Evolutionary conservation across 2,329 filamentous ascomycete genomes (phyloP), one percentile per base, ranked within the genome.

Genomic region (Teratosphaeria destructans): DNA sequence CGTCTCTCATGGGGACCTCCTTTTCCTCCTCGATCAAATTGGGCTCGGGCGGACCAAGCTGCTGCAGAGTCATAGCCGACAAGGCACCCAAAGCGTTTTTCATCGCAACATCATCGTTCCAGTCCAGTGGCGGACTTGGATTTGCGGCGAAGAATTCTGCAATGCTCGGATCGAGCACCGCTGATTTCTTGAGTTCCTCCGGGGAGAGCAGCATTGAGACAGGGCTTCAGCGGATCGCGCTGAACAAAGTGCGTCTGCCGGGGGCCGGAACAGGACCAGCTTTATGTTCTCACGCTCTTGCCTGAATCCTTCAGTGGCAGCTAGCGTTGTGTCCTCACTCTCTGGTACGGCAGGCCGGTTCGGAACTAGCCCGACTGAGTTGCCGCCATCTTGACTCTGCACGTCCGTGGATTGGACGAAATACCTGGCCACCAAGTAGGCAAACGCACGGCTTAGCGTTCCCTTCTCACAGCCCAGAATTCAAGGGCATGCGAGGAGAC

Each of bases 1-100:
- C 73, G 54, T 74, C 72, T 7, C 72, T 66, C 64, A 73, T 68
- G 4, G 62, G 59, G 27, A 76, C 72, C 57, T 68, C 65, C 56
- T 67, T 68, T 52, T 73, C 70, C 59, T 84, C 72, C 4, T 67
- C 70, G 26, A 61, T 57, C 29, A 68, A 32, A 16, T 57, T 59
- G 1, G 60, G 29, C 23, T 65, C 60, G 14, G 64, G 35, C n/a
- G 62, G 59, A 39, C 65, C 67, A n/a, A 67, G 52, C 37, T 58
- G 47, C 3, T 23, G 27, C 16, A 62, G 52, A 7, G n/a, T 12
- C 26, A 19, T 37, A 32, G 57, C 37, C 35, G 32, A 27, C 5
- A 61, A 19, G 34, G 34, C 55, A 12, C 52, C 53, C 34, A 65
- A 59, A 14, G 29, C 43, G 19, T 53, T 27, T 6, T 35, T 53